Base-by-base conservation (phyloP, 2,329 filamentous ascomycete species). In the Trichophyton benhamiae region DNA sequence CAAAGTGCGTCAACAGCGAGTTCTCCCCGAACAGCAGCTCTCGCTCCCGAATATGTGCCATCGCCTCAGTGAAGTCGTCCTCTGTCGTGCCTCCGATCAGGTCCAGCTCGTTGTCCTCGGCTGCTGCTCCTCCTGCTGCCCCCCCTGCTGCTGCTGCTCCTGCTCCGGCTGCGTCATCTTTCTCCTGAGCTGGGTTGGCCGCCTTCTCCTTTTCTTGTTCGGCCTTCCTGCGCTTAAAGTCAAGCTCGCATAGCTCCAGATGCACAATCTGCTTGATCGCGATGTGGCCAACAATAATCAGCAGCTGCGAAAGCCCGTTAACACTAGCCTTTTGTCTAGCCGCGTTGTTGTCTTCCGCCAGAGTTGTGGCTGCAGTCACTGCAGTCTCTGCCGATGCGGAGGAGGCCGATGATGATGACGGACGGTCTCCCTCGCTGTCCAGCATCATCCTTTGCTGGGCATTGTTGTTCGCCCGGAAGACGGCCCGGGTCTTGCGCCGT, bases 261-360 rank as follows among this genome's bases (percentile, higher is more conserved):
- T 99, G 94, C 0, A 99, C 95, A 67, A 99, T 99, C 72, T 99
- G 95, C 77, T 99, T 99, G 71, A 99, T 94, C 13, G 94, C 94
- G 57, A 97, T 88, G 70, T 99, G 94, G 0, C 94, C 94, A 33
- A 97, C 92, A 41, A 96, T 87, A 71, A 97, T 97, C 0, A 99
- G 80, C 1, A 99, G 81, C 69, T 97, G 94, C 0, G 94, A 96
- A 1, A 99, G 79, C 0, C 84, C 86, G 55, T 91, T 81, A 0
- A 89, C 72, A 8, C 72, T 85, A 3, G 86, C 83, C 67, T 87
- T 89, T 33, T 86, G 83, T 69, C 81, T 84, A 7, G 79, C 74
- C 22, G 65, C 63, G 22, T 73, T 70, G 27, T 66, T 67, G 7
- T 75, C 71, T 13, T 69, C 71, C 11, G 72, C 70, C 4, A 22